Conservation (phyloP, 306 rosid species). For the Vachellia collinsii region DNA sequence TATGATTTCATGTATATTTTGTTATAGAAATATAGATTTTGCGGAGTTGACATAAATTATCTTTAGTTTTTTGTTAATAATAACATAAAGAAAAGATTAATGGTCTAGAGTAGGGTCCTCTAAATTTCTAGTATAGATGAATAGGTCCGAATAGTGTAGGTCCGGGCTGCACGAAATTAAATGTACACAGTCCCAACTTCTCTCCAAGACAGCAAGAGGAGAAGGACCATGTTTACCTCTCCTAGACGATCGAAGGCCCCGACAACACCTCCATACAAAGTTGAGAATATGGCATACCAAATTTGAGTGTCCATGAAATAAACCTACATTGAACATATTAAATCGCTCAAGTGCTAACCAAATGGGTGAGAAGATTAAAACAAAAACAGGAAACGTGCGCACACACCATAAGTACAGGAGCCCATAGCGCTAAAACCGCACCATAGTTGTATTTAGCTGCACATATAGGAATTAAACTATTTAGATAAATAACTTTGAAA, state of each 20-base stretch:
- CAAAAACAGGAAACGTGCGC: constrained; percentile 37
- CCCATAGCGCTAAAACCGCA: constrained; percentile 87
- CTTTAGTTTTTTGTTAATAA: not conserved
- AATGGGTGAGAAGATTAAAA: constrained; percentile 36
- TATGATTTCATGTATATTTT: not conserved
- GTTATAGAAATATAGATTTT: not conserved
- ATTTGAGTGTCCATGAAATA: constrained; percentile 98
- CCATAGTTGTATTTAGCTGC: constrained; percentile 77
- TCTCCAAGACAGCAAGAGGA: constrained; percentile 19
- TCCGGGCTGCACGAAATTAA: constrained; percentile 8
- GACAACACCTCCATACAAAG: constrained; percentile 82
- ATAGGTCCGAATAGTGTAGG: not conserved
- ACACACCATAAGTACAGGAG: constrained; percentile 77
- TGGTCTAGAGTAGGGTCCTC: constrained; percentile 3
- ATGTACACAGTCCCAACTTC: constrained; percentile 2
- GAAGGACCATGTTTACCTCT: constrained; percentile 58
- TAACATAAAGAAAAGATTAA: not conserved
- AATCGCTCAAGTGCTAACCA: constrained; percentile 28
- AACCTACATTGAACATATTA: constrained; percentile 61
- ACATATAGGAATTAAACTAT: constrained; percentile 33
- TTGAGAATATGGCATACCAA: constrained; percentile 88
- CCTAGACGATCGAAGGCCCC: constrained; percentile 98
- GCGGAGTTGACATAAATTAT: constrained; percentile 27
- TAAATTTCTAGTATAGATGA: not conserved
- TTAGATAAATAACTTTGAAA: constrained; percentile 33